A percentile compares a stretch with the other conserved stretches of the same genome.
Evolutionary conservation across 2,329 filamentous ascomycete genomes (phyloP).

Genomic region (Claviceps sp.): DNA sequence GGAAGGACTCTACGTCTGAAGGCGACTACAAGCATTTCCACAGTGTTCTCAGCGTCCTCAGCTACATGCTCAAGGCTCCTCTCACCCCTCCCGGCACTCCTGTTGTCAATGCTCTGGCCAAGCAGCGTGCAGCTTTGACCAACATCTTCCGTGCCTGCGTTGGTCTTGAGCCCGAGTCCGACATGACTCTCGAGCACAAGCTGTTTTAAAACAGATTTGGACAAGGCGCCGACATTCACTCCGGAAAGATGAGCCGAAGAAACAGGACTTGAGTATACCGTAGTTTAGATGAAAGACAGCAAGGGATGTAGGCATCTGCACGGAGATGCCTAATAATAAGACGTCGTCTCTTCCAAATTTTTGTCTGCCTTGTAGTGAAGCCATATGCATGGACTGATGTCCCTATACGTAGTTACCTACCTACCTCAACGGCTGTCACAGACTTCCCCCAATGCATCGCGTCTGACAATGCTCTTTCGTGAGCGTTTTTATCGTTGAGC

Average conservation of each 20-base stretch:
- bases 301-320: slow-evolving; percentile 10
- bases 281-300: slow-evolving; percentile 3
- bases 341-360: background rate
- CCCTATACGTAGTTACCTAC: too few species aligned
- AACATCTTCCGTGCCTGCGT: slow-evolving; percentile 99
- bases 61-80: slow-evolving; percentile 98
- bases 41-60: slow-evolving; percentile 89
- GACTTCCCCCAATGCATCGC: too few species aligned
- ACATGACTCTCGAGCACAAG: slow-evolving; percentile 99
- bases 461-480: too few species aligned
- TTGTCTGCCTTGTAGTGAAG: background rate
- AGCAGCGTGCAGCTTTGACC: slow-evolving; percentile 86
- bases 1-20: slow-evolving; percentile 51
- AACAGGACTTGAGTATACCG: background rate
- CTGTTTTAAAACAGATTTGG: slow-evolving; percentile 48
- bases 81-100: slow-evolving; percentile 89
- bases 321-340: background rate
- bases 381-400: background rate
- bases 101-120: slow-evolving; percentile 87
- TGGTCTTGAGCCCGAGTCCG: slow-evolving; percentile 89
- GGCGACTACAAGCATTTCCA: slow-evolving; percentile 86
- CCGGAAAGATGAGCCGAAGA: too few species aligned
- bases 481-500: too few species aligned
- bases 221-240: background rate
- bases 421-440: too few species aligned